Conservation (phyloP, 805 yeast species). For the Henningerozyma blattae region DNA sequence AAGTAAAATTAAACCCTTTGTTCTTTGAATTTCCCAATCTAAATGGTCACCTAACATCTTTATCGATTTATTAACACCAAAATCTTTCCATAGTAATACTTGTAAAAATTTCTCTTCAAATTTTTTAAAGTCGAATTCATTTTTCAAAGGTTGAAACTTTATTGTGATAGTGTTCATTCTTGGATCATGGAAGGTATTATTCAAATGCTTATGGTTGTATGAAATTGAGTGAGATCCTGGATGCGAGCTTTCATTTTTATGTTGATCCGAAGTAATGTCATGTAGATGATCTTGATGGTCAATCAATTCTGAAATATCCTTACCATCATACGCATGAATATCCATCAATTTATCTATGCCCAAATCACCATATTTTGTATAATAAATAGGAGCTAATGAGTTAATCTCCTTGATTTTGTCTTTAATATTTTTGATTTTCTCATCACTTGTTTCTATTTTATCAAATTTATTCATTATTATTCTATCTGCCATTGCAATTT, state of each 20-base stretch:
- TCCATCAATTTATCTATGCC: constrained; percentile 55
- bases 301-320: constrained; percentile 1
- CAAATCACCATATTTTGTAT: constrained; percentile 66
- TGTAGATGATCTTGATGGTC: not conserved
- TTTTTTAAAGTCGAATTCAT: constrained; percentile 26
- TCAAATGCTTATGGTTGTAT: constrained; percentile 13
- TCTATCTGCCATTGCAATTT: constrained; percentile 81
- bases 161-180: constrained; percentile 43
- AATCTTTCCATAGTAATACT: constrained; percentile 51
- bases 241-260: no score
- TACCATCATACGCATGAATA: constrained; percentile 60
- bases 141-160: constrained; percentile 30
- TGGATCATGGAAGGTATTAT: constrained; percentile 34
- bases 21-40: constrained; percentile 57
- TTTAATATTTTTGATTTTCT: constrained; percentile 23
- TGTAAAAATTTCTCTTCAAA: constrained; percentile 55
- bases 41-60: not conserved
- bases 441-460: constrained; percentile 21
- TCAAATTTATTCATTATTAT: constrained; percentile 75
- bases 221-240: no score
- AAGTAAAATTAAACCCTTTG: constrained; percentile 62
- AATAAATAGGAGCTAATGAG: constrained; percentile 49
- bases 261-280: not conserved
- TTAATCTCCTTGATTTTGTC: constrained; percentile 41
- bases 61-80: constrained; percentile 29